Conservation (phyloP, 371 early-diverging fungal species). For the Gilbertella persicaria region DNA sequence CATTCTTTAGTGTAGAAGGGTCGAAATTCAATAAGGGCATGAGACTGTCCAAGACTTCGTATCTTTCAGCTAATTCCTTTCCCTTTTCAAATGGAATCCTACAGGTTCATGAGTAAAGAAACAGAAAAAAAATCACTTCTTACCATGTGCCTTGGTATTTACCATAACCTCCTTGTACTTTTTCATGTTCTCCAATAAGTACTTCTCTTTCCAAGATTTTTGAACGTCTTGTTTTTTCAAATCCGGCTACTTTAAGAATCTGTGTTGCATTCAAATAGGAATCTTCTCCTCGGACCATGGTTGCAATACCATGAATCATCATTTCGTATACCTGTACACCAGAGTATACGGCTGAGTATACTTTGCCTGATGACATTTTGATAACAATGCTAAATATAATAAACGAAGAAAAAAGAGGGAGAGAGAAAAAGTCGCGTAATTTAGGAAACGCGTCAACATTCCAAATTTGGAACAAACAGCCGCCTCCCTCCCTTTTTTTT, state of each 20-base stretch:
- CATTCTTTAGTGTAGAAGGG: conserved; percentile 25
- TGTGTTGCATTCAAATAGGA: conserved; percentile 97
- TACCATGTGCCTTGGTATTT: conserved; percentile 96
- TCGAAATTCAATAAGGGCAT: conserved; percentile 72
- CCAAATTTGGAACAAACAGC: background rate
- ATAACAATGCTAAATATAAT: background rate
- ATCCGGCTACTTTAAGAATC: conserved; percentile 93
- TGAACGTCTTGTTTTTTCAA: conserved; percentile 91
- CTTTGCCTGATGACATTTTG: conserved; percentile 9
- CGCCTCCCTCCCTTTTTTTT: too few relatives aligned
- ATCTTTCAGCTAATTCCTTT: conserved; percentile 71
- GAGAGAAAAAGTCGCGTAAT: background rate
- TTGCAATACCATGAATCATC: conserved; percentile 81
- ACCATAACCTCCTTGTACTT: conserved; percentile 98
- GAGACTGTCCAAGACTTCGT: conserved; percentile 64
- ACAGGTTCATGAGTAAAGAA: background rate
- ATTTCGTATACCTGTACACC: conserved; percentile 85
- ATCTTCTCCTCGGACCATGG: conserved; percentile 90
- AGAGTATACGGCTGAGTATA: conserved; percentile 79
- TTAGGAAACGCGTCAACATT: background rate
- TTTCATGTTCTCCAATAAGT: conserved; percentile 83
- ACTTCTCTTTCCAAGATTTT: conserved; percentile 92
- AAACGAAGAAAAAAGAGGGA: background rate
- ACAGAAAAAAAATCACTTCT: conserved; percentile 3
- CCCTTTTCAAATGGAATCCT: conserved; percentile 86